These are phyloP conservation scores for Parascedosporium putredinis DNA, from an alignment of 2,329 filamentous ascomycete genomes.

Conservation along the genomic window DNA sequence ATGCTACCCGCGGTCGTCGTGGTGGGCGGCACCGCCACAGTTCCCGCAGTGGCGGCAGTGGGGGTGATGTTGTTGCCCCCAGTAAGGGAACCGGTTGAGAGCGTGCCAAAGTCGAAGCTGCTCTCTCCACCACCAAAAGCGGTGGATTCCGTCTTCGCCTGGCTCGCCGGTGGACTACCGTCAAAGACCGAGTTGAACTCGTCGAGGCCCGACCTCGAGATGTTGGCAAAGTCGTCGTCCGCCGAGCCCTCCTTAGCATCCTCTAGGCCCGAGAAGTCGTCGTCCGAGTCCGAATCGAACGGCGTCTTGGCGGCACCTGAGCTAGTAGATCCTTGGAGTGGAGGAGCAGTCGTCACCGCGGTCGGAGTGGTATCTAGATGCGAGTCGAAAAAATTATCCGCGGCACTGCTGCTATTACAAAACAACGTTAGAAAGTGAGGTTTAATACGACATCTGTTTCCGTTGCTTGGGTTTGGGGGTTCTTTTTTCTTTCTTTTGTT, in stretches of 20 bases:
- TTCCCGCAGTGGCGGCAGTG: slow-evolving; percentile 14
- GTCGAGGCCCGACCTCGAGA: slow-evolving; percentile 59
- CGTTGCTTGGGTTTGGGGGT: too few species aligned
- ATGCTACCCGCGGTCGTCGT: slow-evolving; percentile 15
- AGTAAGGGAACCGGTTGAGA: slow-evolving; percentile 23
- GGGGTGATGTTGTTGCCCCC: slow-evolving; percentile 7
- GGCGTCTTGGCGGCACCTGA: slow-evolving; percentile 33
- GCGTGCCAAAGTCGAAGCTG: slow-evolving; percentile 48
- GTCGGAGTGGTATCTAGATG: slow-evolving; percentile 13
- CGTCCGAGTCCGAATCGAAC: slow-evolving; percentile 62
- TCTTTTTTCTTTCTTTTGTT: too few species aligned
- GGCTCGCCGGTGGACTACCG: slow-evolving; percentile 48
- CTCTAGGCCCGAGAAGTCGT: slow-evolving; percentile 72
- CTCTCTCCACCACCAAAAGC: slow-evolving; percentile 42
- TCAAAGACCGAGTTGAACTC: slow-evolving; percentile 80
- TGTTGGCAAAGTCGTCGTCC: slow-evolving; percentile 70
- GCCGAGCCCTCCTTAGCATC: slow-evolving; percentile 73
- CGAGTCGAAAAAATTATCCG: slow-evolving; percentile 6
- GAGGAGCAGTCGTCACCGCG: slow-evolving; percentile 19
- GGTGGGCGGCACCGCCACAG: slow-evolving; percentile 27
- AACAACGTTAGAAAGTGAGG: neutral
- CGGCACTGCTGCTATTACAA: slow-evolving; percentile 1
- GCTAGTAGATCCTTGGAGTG: slow-evolving; percentile 17
- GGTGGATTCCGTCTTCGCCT: slow-evolving; percentile 42
- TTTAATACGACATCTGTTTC: neutral